These are phyloP conservation scores for Beta corolliflora DNA, from an alignment of 179 eudicot species.

Conservation along the genomic window DNA sequence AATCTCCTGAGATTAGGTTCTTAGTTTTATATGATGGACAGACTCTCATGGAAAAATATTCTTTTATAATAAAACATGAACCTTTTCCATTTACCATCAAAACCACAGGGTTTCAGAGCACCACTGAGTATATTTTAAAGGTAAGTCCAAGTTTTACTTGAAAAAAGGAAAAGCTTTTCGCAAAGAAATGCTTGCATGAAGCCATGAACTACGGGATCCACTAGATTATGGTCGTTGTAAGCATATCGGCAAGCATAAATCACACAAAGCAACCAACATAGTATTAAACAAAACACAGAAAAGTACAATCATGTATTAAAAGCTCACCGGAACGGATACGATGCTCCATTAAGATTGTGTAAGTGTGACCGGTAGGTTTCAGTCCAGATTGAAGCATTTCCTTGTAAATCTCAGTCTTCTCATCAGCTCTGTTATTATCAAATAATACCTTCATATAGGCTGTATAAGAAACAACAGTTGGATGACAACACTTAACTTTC, in stretches of 20 bases:
- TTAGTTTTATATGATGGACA: not conserved
- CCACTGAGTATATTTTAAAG: constrained; percentile 2
- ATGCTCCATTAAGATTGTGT: constrained; percentile 79
- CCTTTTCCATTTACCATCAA: not conserved
- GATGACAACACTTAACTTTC: constrained; percentile 56
- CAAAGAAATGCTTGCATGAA: not conserved
- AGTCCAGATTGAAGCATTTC: constrained; percentile 72
- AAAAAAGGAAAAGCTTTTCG: not conserved
- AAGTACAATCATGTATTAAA: not conserved
- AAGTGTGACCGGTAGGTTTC: constrained; percentile 71
- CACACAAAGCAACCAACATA: not conserved
- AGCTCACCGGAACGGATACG: constrained; percentile 74
- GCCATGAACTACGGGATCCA: not conserved
- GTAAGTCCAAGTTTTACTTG: not conserved
- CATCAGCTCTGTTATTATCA: constrained; percentile 57
- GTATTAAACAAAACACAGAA: not conserved
- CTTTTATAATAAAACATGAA: not conserved
- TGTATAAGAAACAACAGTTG: constrained; percentile 80
- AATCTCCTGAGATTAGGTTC: not conserved
- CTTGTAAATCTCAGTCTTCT: constrained; percentile 60
- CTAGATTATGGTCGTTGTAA: not conserved
- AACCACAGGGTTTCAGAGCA: not conserved
- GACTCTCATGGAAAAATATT: not conserved
- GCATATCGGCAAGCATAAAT: not conserved
- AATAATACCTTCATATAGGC: constrained; percentile 81